Conservation (phyloP, 495 filamentous ascomycete genomes). For the Margaritispora aquatica region DNA sequence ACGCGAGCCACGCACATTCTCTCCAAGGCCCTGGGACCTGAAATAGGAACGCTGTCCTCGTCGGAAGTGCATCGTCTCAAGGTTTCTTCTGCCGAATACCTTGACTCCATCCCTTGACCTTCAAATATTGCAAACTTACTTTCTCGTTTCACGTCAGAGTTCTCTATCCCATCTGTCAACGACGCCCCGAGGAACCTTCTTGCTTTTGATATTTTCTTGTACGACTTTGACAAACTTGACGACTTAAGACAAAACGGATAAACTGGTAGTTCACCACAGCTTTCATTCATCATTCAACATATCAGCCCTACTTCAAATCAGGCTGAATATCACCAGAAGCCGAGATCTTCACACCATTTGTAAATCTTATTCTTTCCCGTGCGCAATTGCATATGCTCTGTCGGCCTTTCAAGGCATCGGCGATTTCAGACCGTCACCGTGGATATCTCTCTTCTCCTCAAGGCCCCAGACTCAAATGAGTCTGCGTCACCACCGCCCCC, state of each 20-base stretch:
- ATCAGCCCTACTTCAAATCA: conserved; percentile 13
- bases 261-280: conserved; percentile 13
- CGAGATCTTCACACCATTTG: neutral
- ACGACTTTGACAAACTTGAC: conserved; percentile 2
- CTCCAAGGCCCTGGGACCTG: conserved; percentile 17
- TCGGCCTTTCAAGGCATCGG: conserved; percentile 26
- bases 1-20: conserved; percentile 23
- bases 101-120: conserved; percentile 4
- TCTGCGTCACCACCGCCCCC: conserved; percentile 33
- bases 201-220: conserved; percentile 6
- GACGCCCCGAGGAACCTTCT: conserved; percentile 1
- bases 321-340: neutral
- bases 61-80: conserved; percentile 26
- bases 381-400: conserved; percentile 23
- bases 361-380: conserved; percentile 3
- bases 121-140: conserved; percentile 12
- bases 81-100: conserved; percentile 16
- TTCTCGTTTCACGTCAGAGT: conserved; percentile 20
- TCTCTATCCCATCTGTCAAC: conserved; percentile 15
- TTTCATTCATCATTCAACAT: conserved; percentile 4
- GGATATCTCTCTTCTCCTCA: conserved; percentile 84
- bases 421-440: conserved; percentile 56
- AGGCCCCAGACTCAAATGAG: conserved; percentile 77
- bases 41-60: conserved; percentile 26
- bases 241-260: conserved; percentile 16